Evolutionary conservation across 2,329 filamentous ascomycete species (phyloP).

Genomic region (Delphinella strobiligena): DNA sequence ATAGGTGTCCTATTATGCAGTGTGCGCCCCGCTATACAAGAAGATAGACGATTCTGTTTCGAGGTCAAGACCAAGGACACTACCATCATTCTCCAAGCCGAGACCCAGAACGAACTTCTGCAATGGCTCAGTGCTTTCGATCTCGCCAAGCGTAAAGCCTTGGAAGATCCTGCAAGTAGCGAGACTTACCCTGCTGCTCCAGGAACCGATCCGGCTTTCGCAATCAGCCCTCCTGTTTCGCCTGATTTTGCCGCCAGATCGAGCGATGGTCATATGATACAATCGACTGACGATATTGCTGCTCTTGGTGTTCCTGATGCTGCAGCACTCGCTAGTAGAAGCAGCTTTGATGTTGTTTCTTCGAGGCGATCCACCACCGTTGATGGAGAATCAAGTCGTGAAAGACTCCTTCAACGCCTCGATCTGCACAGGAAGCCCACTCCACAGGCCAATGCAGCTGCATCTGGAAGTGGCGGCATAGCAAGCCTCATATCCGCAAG

Average conservation of each 20-base stretch:
- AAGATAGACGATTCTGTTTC: slow-evolving; percentile 93
- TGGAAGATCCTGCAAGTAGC: slow-evolving; percentile 57
- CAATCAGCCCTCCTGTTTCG: slow-evolving; percentile 76
- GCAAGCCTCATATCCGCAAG: slow-evolving; percentile 77
- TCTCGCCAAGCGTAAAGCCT: slow-evolving; percentile 79
- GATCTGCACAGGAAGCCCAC: slow-evolving; percentile 76
- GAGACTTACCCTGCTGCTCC: slow-evolving; percentile 30
- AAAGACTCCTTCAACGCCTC: slow-evolving; percentile 85
- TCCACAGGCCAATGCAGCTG: slow-evolving; percentile 34
- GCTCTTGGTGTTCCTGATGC: slow-evolving; percentile 41
- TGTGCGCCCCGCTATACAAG: slow-evolving; percentile 77
- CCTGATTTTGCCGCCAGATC: slow-evolving; percentile 82
- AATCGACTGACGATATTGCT: slow-evolving; percentile 42
- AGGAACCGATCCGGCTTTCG: slow-evolving; percentile 63
- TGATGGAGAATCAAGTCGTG: slow-evolving; percentile 59
- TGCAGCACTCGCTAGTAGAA: slow-evolving; percentile 40
- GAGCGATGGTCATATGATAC: slow-evolving; percentile 50
- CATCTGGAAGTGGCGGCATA: slow-evolving; percentile 47
- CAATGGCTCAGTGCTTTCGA: slow-evolving; percentile 94
- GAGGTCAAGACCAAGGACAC: slow-evolving; percentile 97
- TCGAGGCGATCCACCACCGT: slow-evolving; percentile 31
- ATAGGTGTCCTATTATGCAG: slow-evolving; percentile 92
- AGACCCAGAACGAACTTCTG: slow-evolving; percentile 82
- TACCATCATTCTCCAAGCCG: slow-evolving; percentile 78
- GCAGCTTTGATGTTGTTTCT: slow-evolving; percentile 56